These are phyloP conservation scores for Fusarium pseudoanthophilum DNA, from an alignment of 2,329 filamentous ascomycete genomes.

Conservation along the genomic window DNA sequence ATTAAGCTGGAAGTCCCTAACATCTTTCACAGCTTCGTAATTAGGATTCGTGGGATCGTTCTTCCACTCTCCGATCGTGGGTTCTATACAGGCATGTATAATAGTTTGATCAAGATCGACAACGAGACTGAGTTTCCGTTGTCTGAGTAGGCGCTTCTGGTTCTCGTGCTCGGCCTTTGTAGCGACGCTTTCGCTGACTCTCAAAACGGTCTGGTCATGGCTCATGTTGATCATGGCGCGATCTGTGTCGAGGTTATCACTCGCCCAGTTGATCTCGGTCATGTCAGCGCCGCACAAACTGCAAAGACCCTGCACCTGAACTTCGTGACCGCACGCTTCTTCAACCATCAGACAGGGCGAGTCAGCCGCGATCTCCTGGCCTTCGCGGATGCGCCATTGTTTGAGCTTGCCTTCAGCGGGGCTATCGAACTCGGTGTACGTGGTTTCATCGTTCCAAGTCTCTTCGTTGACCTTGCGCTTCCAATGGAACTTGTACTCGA, in stretches of 20 bases:
- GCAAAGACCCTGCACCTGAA: slow-evolving; percentile 92
- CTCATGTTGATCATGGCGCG: slow-evolving; percentile 95
- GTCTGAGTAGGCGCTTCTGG: slow-evolving; percentile 82
- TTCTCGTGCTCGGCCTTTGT: slow-evolving; percentile 84
- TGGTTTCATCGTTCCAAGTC: slow-evolving; percentile 70
- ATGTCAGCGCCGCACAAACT: slow-evolving; percentile 95
- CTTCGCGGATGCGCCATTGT: slow-evolving; percentile 79
- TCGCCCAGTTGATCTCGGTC: slow-evolving; percentile 89
- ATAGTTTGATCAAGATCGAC: slow-evolving; percentile 99
- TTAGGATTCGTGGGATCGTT: slow-evolving; percentile 89
- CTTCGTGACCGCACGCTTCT: slow-evolving; percentile 89
- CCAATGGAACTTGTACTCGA: slow-evolving; percentile 89
- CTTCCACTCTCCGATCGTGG: slow-evolving; percentile 96
- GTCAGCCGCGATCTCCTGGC: slow-evolving; percentile 70
- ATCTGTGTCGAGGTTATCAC: slow-evolving; percentile 79
- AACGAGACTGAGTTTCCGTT: slow-evolving; percentile 89
- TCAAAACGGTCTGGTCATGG: slow-evolving; percentile 88
- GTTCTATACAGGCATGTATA: slow-evolving; percentile 97
- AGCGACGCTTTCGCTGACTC: slow-evolving; percentile 85
- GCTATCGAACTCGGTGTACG: slow-evolving; percentile 81
- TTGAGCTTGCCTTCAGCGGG: slow-evolving; percentile 83
- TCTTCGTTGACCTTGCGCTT: slow-evolving; percentile 79
- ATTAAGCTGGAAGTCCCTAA: slow-evolving; percentile 85
- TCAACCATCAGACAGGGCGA: slow-evolving; percentile 78
- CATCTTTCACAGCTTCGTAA: slow-evolving; percentile 88